phyloP scores from a whole-genome alignment of 208 protist genomes.

The Sergeia podlipaevii region DNA sequence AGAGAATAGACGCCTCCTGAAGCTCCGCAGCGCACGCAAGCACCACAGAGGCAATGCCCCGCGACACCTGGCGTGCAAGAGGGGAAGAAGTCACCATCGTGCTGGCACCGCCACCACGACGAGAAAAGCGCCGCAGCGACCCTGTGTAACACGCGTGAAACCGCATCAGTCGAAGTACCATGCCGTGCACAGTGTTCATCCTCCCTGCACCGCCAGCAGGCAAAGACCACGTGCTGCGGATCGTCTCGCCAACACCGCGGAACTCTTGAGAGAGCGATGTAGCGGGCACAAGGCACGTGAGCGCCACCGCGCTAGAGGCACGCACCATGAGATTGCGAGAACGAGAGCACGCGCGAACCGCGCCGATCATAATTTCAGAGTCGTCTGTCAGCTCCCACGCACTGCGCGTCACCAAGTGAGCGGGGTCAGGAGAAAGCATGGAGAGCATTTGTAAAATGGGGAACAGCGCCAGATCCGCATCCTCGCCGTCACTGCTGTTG shows the following conservation, averaged over 20 bases:
- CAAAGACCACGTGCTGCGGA: background rate
- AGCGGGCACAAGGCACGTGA: slow-evolving; percentile 71
- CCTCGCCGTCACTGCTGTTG: background rate
- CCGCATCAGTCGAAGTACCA: slow-evolving; percentile 70
- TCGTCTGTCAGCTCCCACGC: slow-evolving; percentile 7
- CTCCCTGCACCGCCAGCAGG: background rate
- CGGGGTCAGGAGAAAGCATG: slow-evolving; percentile 81
- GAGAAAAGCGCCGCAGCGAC: slow-evolving; percentile 36
- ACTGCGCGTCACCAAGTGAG: slow-evolving; percentile 23
- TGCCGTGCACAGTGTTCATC: slow-evolving; percentile 69
- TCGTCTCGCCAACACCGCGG: too few species aligned
- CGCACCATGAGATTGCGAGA: slow-evolving; percentile 80
- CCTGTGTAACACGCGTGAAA: slow-evolving; percentile 80
- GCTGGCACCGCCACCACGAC: slow-evolving; percentile 29
- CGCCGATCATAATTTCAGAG: slow-evolving; percentile 37
- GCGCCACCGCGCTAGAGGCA: slow-evolving; percentile 61
- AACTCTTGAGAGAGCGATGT: too few species aligned
- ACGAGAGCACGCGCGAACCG: slow-evolving; percentile 44
- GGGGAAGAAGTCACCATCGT: slow-evolving; percentile 4
- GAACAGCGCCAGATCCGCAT: slow-evolving; percentile 62
- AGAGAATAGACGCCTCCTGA: slow-evolving; percentile 18
- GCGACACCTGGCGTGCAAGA: slow-evolving; percentile 19
- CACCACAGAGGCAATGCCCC: background rate
- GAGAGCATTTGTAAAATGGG: slow-evolving; percentile 90
- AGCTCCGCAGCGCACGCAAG: slow-evolving; percentile 13